Conservation (phyloP, 2,329 filamentous ascomycete genomes). For the Neocatenulostroma microsporum region DNA sequence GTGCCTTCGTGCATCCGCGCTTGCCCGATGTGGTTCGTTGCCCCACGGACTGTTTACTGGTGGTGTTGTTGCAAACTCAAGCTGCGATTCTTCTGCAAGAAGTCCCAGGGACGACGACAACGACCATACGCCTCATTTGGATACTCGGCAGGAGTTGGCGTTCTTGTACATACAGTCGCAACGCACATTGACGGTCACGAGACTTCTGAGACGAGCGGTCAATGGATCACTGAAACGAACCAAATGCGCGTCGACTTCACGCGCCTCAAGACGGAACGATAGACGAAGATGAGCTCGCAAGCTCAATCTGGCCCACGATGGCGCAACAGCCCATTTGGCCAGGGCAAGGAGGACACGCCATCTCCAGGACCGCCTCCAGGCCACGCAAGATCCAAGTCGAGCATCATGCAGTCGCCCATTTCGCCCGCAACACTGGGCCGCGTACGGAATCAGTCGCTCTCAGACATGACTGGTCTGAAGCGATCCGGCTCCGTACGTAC, state of each 20-base stretch:
- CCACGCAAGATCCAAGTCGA: conserved; percentile 63
- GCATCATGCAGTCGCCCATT: conserved; percentile 57
- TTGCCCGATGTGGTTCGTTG: too few relatives aligned
- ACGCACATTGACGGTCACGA: background rate
- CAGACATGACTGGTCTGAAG: conserved; percentile 31
- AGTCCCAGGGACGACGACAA: conserved; percentile 10
- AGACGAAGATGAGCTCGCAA: conserved; percentile 45
- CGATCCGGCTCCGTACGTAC: conserved; percentile 56
- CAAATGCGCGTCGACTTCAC: conserved; percentile 8
- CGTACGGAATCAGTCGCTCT: conserved; percentile 58
- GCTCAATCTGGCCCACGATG: conserved; percentile 59
- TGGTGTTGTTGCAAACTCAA: too few relatives aligned
- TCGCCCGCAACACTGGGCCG: conserved; percentile 47
- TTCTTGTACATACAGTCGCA: background rate
- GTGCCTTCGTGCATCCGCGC: too few relatives aligned
- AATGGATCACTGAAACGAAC: conserved; percentile 5
- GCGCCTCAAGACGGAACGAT: conserved; percentile 9
- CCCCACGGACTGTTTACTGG: too few relatives aligned
- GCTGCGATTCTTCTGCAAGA: too few relatives aligned
- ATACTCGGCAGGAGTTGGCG: too few relatives aligned
- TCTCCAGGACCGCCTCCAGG: conserved; percentile 51
- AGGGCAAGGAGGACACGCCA: conserved; percentile 50
- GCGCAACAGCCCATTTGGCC: conserved; percentile 70
- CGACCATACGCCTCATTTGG: background rate
- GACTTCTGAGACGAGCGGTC: background rate